phyloP scores from a whole-genome alignment of 805 yeast genomes.

The Kuraishia capsulata region DNA sequence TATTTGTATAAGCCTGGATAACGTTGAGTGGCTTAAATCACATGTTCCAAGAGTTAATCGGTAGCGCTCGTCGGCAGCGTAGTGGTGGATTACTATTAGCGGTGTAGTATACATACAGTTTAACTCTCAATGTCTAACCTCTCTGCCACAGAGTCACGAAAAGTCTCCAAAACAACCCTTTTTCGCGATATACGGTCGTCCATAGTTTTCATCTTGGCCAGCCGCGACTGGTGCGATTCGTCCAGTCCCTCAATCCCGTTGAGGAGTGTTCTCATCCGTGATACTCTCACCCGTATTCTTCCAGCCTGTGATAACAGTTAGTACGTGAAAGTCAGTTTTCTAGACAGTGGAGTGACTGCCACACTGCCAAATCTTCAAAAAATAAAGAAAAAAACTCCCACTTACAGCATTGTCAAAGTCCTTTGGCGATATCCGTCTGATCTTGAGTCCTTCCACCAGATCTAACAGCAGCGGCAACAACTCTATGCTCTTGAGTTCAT shows the following conservation, averaged over 20 bases:
- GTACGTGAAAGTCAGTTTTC: neutral
- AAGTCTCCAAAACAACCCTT: constrained; percentile 13
- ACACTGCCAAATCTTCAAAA: too few relatives aligned
- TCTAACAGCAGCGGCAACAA: constrained; percentile 30
- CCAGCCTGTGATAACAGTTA: constrained; percentile 25
- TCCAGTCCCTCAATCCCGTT: constrained; percentile 34
- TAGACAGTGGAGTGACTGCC: constrained; percentile 1
- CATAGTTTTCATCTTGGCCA: constrained; percentile 23
- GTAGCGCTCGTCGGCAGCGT: too few relatives aligned
- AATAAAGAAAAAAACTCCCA: too few relatives aligned
- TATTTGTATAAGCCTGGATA: too few relatives aligned
- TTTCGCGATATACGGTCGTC: constrained; percentile 21
- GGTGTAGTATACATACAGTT: too few relatives aligned
- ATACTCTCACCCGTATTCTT: constrained; percentile 30
- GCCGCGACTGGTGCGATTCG: constrained; percentile 29
- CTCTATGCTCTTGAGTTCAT: constrained; percentile 24
- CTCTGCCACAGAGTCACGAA: constrained; percentile 6
- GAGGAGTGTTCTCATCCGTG: constrained; percentile 24
- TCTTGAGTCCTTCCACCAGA: constrained; percentile 27
- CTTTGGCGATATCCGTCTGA: constrained; percentile 30
- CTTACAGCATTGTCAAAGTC: constrained; percentile 32
- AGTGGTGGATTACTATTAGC: too few relatives aligned
- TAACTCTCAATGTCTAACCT: too few relatives aligned
- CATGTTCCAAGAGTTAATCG: too few relatives aligned
- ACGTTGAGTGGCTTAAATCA: too few relatives aligned